Evolutionary conservation across 805 yeast species (phyloP).

Genomic region (Wilhelminamyces savonicus): DNA sequence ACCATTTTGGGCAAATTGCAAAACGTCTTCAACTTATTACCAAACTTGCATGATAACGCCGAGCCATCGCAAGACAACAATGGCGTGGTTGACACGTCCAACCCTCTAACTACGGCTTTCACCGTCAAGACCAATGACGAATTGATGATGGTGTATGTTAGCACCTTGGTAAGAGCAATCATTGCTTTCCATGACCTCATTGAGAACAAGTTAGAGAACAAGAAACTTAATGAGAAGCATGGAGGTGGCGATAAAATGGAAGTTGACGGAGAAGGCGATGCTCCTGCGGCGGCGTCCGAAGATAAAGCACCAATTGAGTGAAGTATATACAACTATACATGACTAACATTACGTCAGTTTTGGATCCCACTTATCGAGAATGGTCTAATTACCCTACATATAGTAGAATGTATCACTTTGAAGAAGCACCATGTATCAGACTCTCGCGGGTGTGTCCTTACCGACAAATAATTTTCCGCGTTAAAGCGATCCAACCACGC

Average conservation of each 20-base stretch:
- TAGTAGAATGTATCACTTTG: too few relatives aligned
- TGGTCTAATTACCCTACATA: too few relatives aligned
- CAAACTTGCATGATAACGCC: conserved; percentile 47
- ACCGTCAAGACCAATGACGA: conserved; percentile 94
- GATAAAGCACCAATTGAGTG: not conserved
- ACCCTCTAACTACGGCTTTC: conserved; percentile 69
- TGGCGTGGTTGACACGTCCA: conserved; percentile 24
- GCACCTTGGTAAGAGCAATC: conserved; percentile 86
- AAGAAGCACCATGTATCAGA: too few relatives aligned
- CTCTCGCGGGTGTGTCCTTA: too few relatives aligned
- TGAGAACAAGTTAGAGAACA: conserved; percentile 89
- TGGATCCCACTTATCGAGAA: too few relatives aligned
- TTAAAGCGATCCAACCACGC: too few relatives aligned
- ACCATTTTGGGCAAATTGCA: conserved; percentile 87
- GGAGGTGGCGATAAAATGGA: too few relatives aligned
- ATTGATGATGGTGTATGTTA: conserved; percentile 86
- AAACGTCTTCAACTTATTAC: conserved; percentile 88
- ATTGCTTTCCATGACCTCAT: conserved; percentile 95
- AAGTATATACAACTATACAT: not conserved
- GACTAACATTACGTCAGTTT: too few relatives aligned
- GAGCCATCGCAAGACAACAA: conserved; percentile 1
- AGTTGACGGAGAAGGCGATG: not conserved
- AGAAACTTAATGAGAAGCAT: conserved; percentile 24
- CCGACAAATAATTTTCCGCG: too few relatives aligned
- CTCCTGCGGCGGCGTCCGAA: not conserved